Base-by-base conservation (phyloP, 495 filamentous ascomycete genomes). In the Copromyces sp. region DNA sequence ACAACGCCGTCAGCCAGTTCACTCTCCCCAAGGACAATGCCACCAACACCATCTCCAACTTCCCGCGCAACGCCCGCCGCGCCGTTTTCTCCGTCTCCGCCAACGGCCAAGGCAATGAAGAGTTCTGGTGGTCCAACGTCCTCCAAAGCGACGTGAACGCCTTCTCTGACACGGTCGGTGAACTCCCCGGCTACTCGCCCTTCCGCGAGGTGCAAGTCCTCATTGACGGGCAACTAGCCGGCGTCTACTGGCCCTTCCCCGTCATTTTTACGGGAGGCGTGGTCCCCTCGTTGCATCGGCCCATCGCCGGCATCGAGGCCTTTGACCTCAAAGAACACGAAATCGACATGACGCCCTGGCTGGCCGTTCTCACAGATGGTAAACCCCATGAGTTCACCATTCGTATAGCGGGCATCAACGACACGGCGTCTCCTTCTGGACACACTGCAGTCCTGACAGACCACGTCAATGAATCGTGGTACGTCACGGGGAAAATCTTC, bases 61-160 rank as follows among this genome's bases (percentile, higher is more conserved):
- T 93, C 20, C 92, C 93, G 0, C 81, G 81, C 35, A 90, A 91
- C 74, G 83, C 84, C 3, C 87, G 87, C 70, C 88, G 89, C 68
- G 94, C 94, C 6, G 87, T 95, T 11, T 88, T 96, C 41, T 89
- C 90, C 5, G 84, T 97, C 4, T 89, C 89, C 0, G 91, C 93
- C 14, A 92, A 90, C 77, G 94, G 93, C 0, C 94, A 97, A 75
- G 86, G 87, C 0, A 80, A 82, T 1, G 94, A 97, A 77, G 94
- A 97, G 75, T 97, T 97, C 77, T 97, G 94, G 93, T 97, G 91
- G 86, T 88, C 86, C 29, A 96, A 96, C 80, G 91, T 93, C 4
- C 85, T 92, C n/a, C 85, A 86, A 8, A 85, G 86, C 4, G 87
- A 92, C 72, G 84, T 84, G 1, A 74, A 86, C 39, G 89, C 89